These are phyloP conservation scores for Apiotrichum laibachii DNA, from an alignment of 1,284 basidiomycete genomes.

Conservation along the genomic window DNA sequence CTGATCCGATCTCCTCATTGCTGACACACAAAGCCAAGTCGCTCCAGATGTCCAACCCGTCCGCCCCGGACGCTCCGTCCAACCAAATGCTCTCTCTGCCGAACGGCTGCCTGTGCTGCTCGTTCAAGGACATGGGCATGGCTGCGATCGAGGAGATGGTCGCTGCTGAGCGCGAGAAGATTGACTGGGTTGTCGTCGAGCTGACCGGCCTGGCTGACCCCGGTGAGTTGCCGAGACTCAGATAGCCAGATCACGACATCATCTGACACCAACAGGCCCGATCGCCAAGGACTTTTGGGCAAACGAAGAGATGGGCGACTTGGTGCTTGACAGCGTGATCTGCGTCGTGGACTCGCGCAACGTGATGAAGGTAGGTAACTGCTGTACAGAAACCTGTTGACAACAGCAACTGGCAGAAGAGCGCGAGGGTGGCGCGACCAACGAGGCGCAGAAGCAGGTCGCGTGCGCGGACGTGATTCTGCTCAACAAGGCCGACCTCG, in stretches of 20 bases:
- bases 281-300: slow-evolving; percentile 88
- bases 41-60: slow-evolving; percentile 60
- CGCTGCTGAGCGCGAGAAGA: slow-evolving; percentile 61
- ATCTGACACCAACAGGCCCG: slow-evolving; percentile 49
- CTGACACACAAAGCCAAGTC: slow-evolving; percentile 27
- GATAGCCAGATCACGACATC: neutral
- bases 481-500: slow-evolving; percentile 82
- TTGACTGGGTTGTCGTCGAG: slow-evolving; percentile 90
- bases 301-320: slow-evolving; percentile 79
- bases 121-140: slow-evolving; percentile 83
- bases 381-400: neutral
- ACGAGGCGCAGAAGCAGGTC: slow-evolving; percentile 82
- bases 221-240: slow-evolving; percentile 53
- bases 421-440: slow-evolving; percentile 59
- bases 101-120: slow-evolving; percentile 92
- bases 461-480: slow-evolving; percentile 84
- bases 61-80: slow-evolving; percentile 44
- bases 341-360: slow-evolving; percentile 88
- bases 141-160: slow-evolving; percentile 83
- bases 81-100: slow-evolving; percentile 71
- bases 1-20: neutral
- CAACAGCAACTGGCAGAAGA: slow-evolving; percentile 78
- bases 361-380: slow-evolving; percentile 62
- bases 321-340: slow-evolving; percentile 81
- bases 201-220: slow-evolving; percentile 92